Conservation (phyloP, 305 asterid species). For the Rubia peregrina region DNA sequence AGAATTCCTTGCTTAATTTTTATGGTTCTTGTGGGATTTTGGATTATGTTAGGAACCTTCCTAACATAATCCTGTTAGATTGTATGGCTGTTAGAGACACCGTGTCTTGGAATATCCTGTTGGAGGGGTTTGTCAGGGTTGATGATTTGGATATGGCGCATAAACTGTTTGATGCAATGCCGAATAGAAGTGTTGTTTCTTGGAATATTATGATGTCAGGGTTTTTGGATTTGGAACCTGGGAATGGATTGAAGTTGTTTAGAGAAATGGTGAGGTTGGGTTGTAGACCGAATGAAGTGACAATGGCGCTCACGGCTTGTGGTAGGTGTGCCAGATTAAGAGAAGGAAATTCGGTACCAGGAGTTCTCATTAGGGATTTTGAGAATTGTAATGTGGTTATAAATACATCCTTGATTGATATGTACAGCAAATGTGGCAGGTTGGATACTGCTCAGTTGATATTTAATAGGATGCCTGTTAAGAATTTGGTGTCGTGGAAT, state of each 20-base stretch:
- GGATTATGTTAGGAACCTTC: constrained; percentile 31
- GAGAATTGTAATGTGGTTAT: constrained; percentile 31
- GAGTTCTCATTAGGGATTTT: constrained; percentile 35
- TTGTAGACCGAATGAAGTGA: constrained; percentile 32
- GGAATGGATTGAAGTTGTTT: constrained; percentile 58
- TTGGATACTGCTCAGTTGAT: constrained; percentile 38
- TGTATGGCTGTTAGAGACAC: constrained; percentile 46
- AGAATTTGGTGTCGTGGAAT: constrained; percentile 52
- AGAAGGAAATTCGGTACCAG: constrained; percentile 66
- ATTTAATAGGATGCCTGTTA: constrained; percentile 40
- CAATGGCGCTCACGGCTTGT: constrained; percentile 58
- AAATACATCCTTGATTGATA: constrained; percentile 44
- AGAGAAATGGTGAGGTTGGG: constrained; percentile 43
- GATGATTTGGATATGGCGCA: constrained; percentile 58
- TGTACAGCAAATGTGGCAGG: constrained; percentile 64
- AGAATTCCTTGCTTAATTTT: constrained; percentile 54
- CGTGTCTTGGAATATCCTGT: constrained; percentile 58
- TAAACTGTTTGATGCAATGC: constrained; percentile 54
- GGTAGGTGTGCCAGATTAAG: constrained; percentile 61
- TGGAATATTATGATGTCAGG: constrained; percentile 68
- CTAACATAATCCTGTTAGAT: no score
- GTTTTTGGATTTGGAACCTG: constrained; percentile 49
- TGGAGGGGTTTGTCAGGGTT: constrained; percentile 39
- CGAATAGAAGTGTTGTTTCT: constrained; percentile 43
- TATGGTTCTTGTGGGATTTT: constrained; percentile 42